Base-by-base conservation (phyloP, 805 yeast species). In the Candida tallmaniae region DNA sequence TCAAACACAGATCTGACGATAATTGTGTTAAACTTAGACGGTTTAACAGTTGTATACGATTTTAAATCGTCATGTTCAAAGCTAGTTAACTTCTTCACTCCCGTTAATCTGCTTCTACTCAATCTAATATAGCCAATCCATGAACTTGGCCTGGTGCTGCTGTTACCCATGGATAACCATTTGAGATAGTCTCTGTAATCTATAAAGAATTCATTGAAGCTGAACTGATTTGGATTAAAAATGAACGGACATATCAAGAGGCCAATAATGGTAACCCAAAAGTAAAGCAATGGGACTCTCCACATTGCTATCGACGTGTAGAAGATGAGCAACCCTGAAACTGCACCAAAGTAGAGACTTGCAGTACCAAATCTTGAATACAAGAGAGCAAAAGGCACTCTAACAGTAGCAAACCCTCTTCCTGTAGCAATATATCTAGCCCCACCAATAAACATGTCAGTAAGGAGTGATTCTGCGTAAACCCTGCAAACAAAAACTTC, bases 401-500 rank as follows among this genome's bases (percentile, higher is more conserved):
- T 73, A 3, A 88, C 73, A 14, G 87, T 86, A 2, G 97, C 96
- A 66, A 89, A 84, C 1, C 96, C 95, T 61, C 97, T 68, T 2
- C 97, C 97, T 2, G 97, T 87, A 8, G 95, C 80, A 42, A 90
- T 83, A 52, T 90, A 90, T 35, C 78, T 73, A 1, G 97, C 97
- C 30, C 95, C 95, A 4, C 97, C 97, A 61, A 83, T 81, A 1
- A 88, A 72, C 32, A 90, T 67, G 57, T 89, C 93, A 32, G 76
- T 75, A 30, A 76, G 61, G 46, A 90, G 64, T 0, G 96, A 74
- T 47, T 77, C 76, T 4, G 97, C 84, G 55, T 90, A 90, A 6
- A 89, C 82, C 58, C 89, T 96, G 56, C 97, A 87, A 6, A 86
- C 96, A 61, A 90, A 88, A 5, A 90, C 97, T 56, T 90, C 97